Conservation (phyloP, 495 filamentous ascomycete genomes). For the Emericellopsis terricola region DNA sequence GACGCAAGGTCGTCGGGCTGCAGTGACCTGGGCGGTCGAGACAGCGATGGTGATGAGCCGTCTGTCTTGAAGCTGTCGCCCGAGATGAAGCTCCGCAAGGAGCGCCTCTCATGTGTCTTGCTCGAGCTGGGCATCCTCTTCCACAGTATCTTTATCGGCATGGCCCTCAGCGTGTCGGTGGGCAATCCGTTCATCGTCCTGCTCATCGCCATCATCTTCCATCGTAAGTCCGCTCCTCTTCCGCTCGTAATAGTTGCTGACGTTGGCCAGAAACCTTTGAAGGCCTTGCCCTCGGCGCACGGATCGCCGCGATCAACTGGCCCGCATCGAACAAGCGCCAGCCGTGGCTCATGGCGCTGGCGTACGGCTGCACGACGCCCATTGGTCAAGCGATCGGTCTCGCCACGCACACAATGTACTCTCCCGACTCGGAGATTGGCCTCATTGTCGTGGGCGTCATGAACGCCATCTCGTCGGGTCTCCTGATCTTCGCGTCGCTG, state of each 20-base stretch:
- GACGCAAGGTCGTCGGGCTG: neutral
- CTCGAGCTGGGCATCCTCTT: constrained; percentile 47
- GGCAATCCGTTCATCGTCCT: constrained; percentile 42
- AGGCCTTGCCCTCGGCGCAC: constrained; percentile 33
- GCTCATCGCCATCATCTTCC: constrained; percentile 43
- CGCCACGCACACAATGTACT: constrained; percentile 45
- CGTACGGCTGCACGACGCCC: constrained; percentile 56
- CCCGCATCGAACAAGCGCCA: constrained; percentile 13
- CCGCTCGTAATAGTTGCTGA: neutral
- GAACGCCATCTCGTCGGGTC: constrained; percentile 49
- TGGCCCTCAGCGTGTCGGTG: constrained; percentile 41
- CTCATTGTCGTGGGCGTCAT: constrained; percentile 54
- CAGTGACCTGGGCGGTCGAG: no score
- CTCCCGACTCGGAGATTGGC: constrained; percentile 42
- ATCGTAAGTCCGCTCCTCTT: constrained; percentile 13
- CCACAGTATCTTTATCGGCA: constrained; percentile 48
- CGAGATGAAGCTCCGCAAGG: neutral
- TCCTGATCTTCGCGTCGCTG: constrained; percentile 52
- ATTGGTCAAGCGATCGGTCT: constrained; percentile 54
- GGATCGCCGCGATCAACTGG: constrained; percentile 26
- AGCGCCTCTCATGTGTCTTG: constrained; percentile 35
- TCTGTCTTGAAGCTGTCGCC: neutral
- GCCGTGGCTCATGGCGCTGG: constrained; percentile 64
- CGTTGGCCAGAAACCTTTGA: constrained; percentile 21
- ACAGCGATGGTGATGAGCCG: neutral